Evolutionary conservation across 495 filamentous ascomycete species (phyloP).

Genomic region (Daldinia concentrica): DNA sequence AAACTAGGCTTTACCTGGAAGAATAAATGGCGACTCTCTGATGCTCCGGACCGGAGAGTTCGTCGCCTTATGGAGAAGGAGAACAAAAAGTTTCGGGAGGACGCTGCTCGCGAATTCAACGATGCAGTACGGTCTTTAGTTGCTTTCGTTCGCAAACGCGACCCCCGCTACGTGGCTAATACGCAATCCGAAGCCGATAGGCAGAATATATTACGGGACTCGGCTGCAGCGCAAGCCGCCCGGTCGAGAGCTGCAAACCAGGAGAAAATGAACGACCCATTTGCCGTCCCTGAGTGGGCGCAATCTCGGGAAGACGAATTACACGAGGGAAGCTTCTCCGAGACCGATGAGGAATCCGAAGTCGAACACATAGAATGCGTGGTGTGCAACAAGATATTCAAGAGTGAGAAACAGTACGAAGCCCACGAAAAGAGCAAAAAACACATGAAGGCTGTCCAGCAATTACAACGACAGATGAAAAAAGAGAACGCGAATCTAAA

Average conservation of each 20-base stretch:
- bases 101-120: slow-evolving; percentile 87
- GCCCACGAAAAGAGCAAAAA: slow-evolving; percentile 98
- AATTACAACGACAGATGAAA: slow-evolving; percentile 82
- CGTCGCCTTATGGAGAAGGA: slow-evolving; percentile 94
- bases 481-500: slow-evolving; percentile 72
- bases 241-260: slow-evolving; percentile 82
- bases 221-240: slow-evolving; percentile 84
- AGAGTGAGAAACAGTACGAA: slow-evolving; percentile 89
- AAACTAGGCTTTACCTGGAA: slow-evolving; percentile 89
- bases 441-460: slow-evolving; percentile 83
- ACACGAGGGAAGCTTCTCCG: slow-evolving; percentile 52
- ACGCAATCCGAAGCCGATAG: slow-evolving; percentile 79
- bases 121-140: slow-evolving; percentile 89
- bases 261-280: slow-evolving; percentile 69
- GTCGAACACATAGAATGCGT: slow-evolving; percentile 84
- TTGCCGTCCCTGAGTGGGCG: slow-evolving; percentile 81
- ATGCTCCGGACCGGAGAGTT: slow-evolving; percentile 85
- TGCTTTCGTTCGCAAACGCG: slow-evolving; percentile 89
- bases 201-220: slow-evolving; percentile 79
- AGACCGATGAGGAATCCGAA: slow-evolving; percentile 65
- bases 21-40: slow-evolving; percentile 79
- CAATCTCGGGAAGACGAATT: slow-evolving; percentile 60
- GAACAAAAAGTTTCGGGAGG: slow-evolving; percentile 86
- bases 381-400: slow-evolving; percentile 90
- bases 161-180: slow-evolving; percentile 78